phyloP scores from a whole-genome alignment of 2,329 filamentous ascomycete species.

The Fusarium liriodendri region DNA sequence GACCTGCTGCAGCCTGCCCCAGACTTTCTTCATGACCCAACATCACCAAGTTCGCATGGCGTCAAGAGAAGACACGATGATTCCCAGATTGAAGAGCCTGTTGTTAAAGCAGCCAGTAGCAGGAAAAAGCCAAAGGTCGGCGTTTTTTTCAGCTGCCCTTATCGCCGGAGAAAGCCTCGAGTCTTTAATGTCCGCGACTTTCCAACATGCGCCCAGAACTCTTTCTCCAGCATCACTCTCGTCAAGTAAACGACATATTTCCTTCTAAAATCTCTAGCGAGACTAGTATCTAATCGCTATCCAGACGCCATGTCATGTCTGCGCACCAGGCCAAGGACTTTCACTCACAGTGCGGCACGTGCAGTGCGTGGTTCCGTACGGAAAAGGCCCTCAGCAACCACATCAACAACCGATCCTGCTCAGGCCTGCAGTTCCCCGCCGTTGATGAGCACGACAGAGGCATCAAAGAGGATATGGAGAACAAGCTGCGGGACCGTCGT shows the following conservation, averaged over 20 bases:
- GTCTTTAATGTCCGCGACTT: background rate
- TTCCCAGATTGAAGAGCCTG: too few species aligned
- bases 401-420: background rate
- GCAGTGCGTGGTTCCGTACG: background rate
- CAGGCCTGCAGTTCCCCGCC: rapidly evolving
- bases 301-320: background rate
- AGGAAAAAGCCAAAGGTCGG: too few species aligned
- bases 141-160: background rate
- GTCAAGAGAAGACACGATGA: too few species aligned
- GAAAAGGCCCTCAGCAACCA: background rate
- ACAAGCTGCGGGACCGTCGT: background rate
- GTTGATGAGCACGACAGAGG: background rate
- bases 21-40: too few species aligned
- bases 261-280: too few species aligned
- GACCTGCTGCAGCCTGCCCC: too few species aligned
- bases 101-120: too few species aligned
- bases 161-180: background rate
- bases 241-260: background rate
- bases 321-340: background rate
- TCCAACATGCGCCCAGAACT: background rate
- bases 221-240: background rate
- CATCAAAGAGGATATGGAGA: background rate
- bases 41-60: too few species aligned
- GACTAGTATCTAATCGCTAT: rapidly evolving
- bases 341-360: rapidly evolving